A percentile compares a stretch with the other conserved stretches of the same genome.
Evolutionary conservation across 306 rosid genomes (phyloP).

Genomic region (Arachis hypogaea): DNA sequence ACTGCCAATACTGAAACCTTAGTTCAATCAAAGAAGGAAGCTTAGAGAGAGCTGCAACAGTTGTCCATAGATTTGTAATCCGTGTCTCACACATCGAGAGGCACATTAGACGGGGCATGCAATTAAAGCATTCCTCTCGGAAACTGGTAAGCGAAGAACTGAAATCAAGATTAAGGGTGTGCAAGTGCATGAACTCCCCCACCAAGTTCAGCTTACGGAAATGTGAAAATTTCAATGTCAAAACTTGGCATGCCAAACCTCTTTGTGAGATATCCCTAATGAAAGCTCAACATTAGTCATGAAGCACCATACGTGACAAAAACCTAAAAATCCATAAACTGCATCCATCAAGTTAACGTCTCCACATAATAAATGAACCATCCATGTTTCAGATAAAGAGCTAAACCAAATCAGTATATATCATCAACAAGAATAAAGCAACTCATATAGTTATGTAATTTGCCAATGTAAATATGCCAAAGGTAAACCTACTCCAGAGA

Average conservation of each 20-base stretch:
- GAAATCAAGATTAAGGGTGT: conserved; percentile 81
- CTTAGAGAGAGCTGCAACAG: conserved; percentile 74
- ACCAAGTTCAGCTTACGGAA: conserved; percentile 72
- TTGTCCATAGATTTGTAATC: conserved; percentile 87
- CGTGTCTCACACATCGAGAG: conserved; percentile 83
- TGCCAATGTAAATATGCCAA: conserved; percentile 12
- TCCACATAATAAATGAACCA: conserved; percentile 34
- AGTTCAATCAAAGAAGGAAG: conserved; percentile 79
- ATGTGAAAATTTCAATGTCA: conserved; percentile 63
- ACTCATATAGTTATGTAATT: conserved; percentile 19
- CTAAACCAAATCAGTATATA: conserved; percentile 27
- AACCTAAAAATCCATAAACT: conserved; percentile 29
- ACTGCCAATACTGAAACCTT: conserved; percentile 74
- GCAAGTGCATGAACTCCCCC: conserved; percentile 70
- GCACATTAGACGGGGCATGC: conserved; percentile 79
- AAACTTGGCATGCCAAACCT: conserved; percentile 80
- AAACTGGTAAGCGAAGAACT: conserved; percentile 68
- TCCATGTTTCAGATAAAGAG: conserved; percentile 26
- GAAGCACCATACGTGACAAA: conserved; percentile 19
- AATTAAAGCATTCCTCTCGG: conserved; percentile 68
- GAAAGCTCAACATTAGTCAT: conserved; percentile 41
- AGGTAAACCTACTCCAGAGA: conserved; percentile 13
- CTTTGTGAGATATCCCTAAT: conserved; percentile 68
- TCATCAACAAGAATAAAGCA: conserved; percentile 28
- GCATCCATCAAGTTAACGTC: conserved; percentile 29